Conservation (phyloP, 176 grass and related monocot species). For the Elymus sibiricus region DNA sequence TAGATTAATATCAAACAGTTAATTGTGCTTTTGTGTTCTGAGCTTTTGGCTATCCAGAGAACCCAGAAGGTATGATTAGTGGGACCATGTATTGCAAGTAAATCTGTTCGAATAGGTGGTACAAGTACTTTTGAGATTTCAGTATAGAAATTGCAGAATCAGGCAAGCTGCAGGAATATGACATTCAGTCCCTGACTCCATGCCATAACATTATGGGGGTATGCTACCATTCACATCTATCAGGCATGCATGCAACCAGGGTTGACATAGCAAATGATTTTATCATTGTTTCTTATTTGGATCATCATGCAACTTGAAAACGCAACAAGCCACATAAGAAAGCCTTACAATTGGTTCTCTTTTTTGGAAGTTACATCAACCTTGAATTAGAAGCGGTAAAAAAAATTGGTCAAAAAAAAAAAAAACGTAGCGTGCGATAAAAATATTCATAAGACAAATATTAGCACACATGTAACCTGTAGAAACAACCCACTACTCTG, state of each 20-base stretch:
- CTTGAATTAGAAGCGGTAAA: neutral
- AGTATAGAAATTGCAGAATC: neutral
- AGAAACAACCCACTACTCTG: neutral
- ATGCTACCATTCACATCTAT: neutral
- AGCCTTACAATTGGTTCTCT: neutral
- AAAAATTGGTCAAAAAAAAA: neutral
- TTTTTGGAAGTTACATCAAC: neutral
- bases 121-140: neutral
- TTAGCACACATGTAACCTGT: neutral
- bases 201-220: neutral
- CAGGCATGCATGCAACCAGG: neutral
- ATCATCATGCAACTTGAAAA: neutral
- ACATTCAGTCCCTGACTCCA: neutral
- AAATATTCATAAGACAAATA: neutral
- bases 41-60: conserved; percentile 3
- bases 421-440: neutral
- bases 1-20: neutral
- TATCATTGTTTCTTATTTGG: neutral
- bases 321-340: neutral
- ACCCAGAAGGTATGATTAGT: neutral
- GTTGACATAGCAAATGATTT: neutral
- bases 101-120: neutral
- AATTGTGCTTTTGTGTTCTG: neutral
- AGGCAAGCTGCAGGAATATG: neutral
- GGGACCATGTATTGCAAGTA: neutral